Conservation (phyloP, 2,329 filamentous ascomycete species). For the Tolypocladium ophioglossoides region DNA sequence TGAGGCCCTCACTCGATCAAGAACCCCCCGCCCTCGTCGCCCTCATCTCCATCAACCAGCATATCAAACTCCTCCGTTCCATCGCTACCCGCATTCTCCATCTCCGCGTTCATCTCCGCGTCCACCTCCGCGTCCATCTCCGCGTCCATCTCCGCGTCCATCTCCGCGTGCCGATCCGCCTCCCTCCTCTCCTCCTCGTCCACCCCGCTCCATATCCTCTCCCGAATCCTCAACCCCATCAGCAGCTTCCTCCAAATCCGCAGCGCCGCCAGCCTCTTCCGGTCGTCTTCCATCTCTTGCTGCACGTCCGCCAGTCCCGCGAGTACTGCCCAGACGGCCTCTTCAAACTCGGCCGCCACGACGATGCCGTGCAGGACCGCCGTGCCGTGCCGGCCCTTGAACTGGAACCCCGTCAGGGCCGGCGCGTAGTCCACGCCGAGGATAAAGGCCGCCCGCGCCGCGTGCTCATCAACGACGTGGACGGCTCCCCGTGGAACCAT, state of each 20-base stretch:
- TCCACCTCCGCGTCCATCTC: conserved; percentile 26
- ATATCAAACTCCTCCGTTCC: conserved; percentile 33
- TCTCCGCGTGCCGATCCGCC: conserved; percentile 23
- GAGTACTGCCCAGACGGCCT: conserved; percentile 62
- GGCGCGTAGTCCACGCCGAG: conserved; percentile 79
- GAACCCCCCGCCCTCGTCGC: conserved; percentile 35
- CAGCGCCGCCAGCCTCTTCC: conserved; percentile 61
- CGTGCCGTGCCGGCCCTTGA: conserved; percentile 76
- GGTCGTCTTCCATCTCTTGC: conserved; percentile 54
- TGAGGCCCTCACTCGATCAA: conserved; percentile 21
- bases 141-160: conserved; percentile 23
- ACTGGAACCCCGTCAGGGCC: conserved; percentile 82
- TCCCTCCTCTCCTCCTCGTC: conserved; percentile 34
- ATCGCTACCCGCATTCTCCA: conserved; percentile 26
- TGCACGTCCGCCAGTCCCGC: conserved; percentile 56
- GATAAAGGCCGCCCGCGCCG: conserved; percentile 60
- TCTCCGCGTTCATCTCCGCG: conserved; percentile 22
- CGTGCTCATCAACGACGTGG: conserved; percentile 53
- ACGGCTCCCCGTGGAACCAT: conserved; percentile 81
- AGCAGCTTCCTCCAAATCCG: conserved; percentile 60
- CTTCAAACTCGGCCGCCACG: conserved; percentile 58
- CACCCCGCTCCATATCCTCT: conserved; percentile 56
- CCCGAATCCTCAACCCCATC: conserved; percentile 64
- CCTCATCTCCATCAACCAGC: conserved; percentile 25
- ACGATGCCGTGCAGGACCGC: conserved; percentile 72